These are phyloP conservation scores for Crotalaria pallida DNA, from an alignment of 306 rosid species.

Conservation along the genomic window DNA sequence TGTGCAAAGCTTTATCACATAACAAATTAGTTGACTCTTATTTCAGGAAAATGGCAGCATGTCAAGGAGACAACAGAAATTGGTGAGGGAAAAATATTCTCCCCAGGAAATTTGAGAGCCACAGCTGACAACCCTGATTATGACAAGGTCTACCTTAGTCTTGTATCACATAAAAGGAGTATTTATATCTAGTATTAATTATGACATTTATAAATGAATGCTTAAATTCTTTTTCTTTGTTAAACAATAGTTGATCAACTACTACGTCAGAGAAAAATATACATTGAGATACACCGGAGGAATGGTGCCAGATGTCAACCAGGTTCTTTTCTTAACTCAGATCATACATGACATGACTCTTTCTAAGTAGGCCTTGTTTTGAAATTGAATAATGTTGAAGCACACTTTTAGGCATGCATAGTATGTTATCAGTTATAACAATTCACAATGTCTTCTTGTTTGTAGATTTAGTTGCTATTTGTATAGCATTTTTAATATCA, in stretches of 20 bases:
- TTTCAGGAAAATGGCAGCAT: constrained; percentile 93
- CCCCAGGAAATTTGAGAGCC: constrained; percentile 99
- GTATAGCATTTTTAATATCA: no score
- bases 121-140: constrained; percentile 86
- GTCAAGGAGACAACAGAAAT: constrained; percentile 94
- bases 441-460: no score
- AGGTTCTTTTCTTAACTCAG: constrained; percentile 48
- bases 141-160: constrained; percentile 49
- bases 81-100: constrained; percentile 92
- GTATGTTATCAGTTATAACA: no score
- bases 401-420: no score
- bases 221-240: constrained; percentile 23
- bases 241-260: constrained; percentile 66
- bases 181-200: neutral
- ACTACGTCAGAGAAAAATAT: constrained; percentile 81
- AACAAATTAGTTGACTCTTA: constrained; percentile 14
- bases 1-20: neutral
- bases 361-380: neutral
- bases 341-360: constrained; percentile 3
- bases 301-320: constrained; percentile 99
- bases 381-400: no score
- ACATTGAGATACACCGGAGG: constrained; percentile 98
- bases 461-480: neutral
- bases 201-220: neutral
- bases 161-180: neutral